Evolutionary conservation across 2,329 filamentous ascomycete genomes (phyloP).

Genomic region (Chaetomium globosum): DNA sequence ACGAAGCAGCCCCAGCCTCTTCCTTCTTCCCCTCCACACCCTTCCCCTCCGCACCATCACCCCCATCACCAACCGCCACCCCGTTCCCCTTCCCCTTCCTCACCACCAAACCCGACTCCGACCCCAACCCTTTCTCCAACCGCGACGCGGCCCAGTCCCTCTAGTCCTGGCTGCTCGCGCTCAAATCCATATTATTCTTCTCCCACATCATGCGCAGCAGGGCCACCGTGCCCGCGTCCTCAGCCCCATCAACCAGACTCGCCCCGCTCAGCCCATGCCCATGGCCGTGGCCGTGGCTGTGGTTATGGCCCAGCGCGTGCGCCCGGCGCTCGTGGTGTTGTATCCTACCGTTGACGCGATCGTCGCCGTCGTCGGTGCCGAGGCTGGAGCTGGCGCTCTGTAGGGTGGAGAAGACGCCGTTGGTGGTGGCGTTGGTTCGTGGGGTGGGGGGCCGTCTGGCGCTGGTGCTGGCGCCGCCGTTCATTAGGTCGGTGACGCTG

Average conservation of each 20-base stretch:
- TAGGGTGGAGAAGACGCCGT: slow-evolving; percentile 18
- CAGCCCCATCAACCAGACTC: slow-evolving; percentile 53
- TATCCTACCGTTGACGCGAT: slow-evolving; percentile 38
- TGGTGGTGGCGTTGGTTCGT: slow-evolving; percentile 6
- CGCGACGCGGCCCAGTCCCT: not conserved
- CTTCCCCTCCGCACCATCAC: not conserved
- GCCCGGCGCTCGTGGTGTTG: slow-evolving; percentile 40
- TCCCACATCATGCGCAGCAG: slow-evolving; percentile 64
- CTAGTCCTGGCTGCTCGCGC: slow-evolving; percentile 59
- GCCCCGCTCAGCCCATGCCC: slow-evolving; percentile 49
- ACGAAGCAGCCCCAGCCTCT: too few species aligned
- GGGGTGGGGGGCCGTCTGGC: slow-evolving; percentile 37
- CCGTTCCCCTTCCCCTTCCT: not conserved
- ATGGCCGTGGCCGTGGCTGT: not conserved
- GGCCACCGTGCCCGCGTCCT: slow-evolving; percentile 54
- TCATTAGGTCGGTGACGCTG: slow-evolving; percentile 40
- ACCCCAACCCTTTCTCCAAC: not conserved
- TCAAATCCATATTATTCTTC: slow-evolving; percentile 58
- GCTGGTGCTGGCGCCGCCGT: not conserved
- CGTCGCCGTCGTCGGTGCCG: slow-evolving; percentile 53
- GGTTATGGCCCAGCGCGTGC: not conserved
- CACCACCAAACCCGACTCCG: not conserved
- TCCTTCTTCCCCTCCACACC: not conserved
- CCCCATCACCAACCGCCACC: not conserved
- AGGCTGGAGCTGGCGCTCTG: slow-evolving; percentile 46